A percentile compares a stretch with the other conserved stretches of the same genome.
phyloP scores from a whole-genome alignment of 2,329 filamentous ascomycete species.

The Leptodontidium sp. region DNA sequence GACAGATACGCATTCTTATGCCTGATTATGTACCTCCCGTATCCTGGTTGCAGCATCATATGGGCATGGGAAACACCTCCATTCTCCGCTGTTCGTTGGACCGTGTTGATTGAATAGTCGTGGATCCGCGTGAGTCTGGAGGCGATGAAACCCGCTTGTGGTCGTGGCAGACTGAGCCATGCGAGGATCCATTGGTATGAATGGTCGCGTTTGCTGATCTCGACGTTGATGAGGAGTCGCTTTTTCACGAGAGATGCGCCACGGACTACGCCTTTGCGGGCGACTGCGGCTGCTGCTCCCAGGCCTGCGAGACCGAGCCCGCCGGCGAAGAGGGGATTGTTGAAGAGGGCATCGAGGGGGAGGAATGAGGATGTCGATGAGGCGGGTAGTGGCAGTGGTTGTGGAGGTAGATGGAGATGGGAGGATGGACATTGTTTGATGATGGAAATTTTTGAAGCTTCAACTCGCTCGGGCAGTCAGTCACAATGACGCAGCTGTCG shows the following conservation, averaged over 20 bases:
- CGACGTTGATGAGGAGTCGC: conserved; percentile 91
- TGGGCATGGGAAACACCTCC: conserved; percentile 76
- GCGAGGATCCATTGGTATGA: conserved; percentile 94
- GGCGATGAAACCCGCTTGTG: conserved; percentile 55
- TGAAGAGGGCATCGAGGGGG: conserved; percentile 65
- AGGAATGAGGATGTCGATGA: conserved; percentile 45
- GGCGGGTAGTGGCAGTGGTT: conserved; percentile 32
- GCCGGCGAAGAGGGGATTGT: conserved; percentile 70
- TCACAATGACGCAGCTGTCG: conserved; percentile 7
- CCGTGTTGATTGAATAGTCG: conserved; percentile 65
- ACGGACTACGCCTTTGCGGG: conserved; percentile 77
- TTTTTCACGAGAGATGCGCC: conserved; percentile 79
- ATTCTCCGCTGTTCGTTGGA: conserved; percentile 63
- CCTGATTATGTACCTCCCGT: conserved; percentile 86
- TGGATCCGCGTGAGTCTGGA: conserved; percentile 66
- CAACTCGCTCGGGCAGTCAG: not conserved
- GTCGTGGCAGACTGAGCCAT: conserved; percentile 89
- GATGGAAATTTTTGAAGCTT: conserved; percentile 24
- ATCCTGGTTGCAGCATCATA: conserved; percentile 90
- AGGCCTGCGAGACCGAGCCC: conserved; percentile 92
- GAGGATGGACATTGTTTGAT: conserved; percentile 8
- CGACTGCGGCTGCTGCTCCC: conserved; percentile 81
- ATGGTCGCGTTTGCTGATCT: conserved; percentile 92
- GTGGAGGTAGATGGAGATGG: conserved; percentile 7
- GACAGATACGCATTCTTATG: conserved; percentile 88